phyloP scores from a whole-genome alignment of 306 rosid genomes.

The Mimosa pudica region DNA sequence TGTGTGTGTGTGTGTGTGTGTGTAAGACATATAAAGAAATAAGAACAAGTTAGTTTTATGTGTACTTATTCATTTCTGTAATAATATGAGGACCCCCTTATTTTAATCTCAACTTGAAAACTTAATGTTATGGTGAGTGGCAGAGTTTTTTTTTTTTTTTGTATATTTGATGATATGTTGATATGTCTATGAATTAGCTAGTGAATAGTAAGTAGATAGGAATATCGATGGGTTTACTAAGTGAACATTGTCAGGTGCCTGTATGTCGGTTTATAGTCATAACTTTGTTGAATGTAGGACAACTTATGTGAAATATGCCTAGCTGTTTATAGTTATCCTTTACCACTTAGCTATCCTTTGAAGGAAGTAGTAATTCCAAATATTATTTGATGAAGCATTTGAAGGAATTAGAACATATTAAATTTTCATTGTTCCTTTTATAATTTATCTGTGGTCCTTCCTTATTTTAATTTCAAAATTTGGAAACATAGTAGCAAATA shows the following conservation, averaged over 20 bases:
- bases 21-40: constrained; percentile 18
- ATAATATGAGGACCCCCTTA: background rate
- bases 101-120: background rate
- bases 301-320: background rate
- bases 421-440: background rate
- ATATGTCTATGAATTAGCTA: background rate
- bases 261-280: background rate
- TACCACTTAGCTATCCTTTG: background rate
- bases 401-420: constrained; percentile 18
- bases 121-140: background rate
- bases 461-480: background rate
- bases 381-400: background rate
- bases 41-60: background rate
- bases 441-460: background rate
- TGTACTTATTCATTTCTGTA: background rate
- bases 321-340: background rate
- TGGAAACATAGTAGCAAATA: background rate
- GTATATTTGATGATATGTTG: background rate
- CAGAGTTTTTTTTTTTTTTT: background rate
- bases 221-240: background rate
- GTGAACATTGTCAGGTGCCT: background rate
- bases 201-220: background rate
- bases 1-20: no score
- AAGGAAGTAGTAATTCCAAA: background rate
- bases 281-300: background rate